A percentile compares a stretch with the other conserved stretches of the same genome.
Conservation (phyloP, 192 early-diverging fungal species). For the Anaeromyces robustus region DNA sequence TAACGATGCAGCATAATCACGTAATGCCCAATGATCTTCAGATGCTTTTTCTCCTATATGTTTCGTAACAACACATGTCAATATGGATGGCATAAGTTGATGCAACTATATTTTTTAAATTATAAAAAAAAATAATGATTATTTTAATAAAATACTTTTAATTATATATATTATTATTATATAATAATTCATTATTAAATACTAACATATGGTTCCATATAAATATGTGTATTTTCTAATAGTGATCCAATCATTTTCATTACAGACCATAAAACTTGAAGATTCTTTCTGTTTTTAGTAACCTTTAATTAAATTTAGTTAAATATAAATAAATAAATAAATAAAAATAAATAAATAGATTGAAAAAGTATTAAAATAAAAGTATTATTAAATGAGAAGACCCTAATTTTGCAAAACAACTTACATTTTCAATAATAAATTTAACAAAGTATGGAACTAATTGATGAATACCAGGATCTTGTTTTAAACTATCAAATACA, state of each 20-base stretch:
- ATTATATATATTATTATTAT: too few species aligned
- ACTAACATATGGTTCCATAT: conserved; percentile 85
- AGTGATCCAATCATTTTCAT: conserved; percentile 66
- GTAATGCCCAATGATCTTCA: conserved; percentile 73
- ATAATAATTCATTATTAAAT: background rate
- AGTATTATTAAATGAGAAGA: too few species aligned
- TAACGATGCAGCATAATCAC: conserved; percentile 57
- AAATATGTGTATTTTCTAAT: conserved; percentile 71
- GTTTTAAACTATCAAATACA: conserved; percentile 65
- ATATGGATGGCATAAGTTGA: conserved; percentile 81
- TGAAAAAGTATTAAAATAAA: background rate
- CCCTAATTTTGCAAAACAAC: too few species aligned
- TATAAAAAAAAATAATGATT: too few species aligned
- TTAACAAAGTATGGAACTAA: conserved; percentile 90
- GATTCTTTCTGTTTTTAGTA: conserved; percentile 59
- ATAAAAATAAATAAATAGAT: too few species aligned
- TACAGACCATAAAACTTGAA: conserved; percentile 52
- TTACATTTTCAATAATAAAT: conserved; percentile 70
- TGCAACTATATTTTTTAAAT: conserved; percentile 72
- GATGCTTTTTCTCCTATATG: conserved; percentile 44
- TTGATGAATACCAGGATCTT: conserved; percentile 88
- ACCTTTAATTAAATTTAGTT: conserved; percentile 19
- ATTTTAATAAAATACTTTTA: too few species aligned
- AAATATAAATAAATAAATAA: too few species aligned
- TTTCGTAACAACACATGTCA: conserved; percentile 85